phyloP scores from a whole-genome alignment of 768 basidiomycete genomes.

The Suillus fuscotomentosus region DNA sequence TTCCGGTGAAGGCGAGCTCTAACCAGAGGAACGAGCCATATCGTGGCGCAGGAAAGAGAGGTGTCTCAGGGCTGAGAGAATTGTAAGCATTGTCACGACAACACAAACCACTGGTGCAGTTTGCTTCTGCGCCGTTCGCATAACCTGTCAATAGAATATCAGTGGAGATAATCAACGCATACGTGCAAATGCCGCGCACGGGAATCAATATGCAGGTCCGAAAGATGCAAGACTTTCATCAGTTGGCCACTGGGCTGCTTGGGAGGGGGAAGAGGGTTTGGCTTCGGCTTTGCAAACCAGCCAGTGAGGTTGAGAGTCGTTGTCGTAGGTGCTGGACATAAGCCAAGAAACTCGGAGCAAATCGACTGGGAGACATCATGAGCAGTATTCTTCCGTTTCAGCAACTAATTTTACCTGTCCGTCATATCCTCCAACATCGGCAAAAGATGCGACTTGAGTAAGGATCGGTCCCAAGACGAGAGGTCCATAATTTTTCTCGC shows the following conservation, averaged over 20 bases:
- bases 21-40: conserved; percentile 66
- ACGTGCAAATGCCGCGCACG: conserved; percentile 36
- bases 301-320: conserved; percentile 58
- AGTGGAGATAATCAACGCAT: not conserved
- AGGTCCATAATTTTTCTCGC: conserved; percentile 46
- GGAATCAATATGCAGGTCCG: conserved; percentile 76
- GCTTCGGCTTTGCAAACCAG: conserved; percentile 81
- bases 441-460: conserved; percentile 71
- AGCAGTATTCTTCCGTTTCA: not conserved
- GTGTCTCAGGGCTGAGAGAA: conserved; percentile 44
- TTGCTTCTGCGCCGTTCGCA: conserved; percentile 67
- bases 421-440: conserved; percentile 70
- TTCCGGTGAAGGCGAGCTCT: not conserved
- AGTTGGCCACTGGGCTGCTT: conserved; percentile 62
- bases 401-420: conserved; percentile 51
- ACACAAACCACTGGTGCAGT: conserved; percentile 66
- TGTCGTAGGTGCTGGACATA: conserved; percentile 58
- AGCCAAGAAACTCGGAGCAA: conserved; percentile 56
- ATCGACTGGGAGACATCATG: conserved; percentile 39
- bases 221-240: conserved; percentile 74
- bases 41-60: conserved; percentile 61
- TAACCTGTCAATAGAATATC: conserved; percentile 44
- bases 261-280: conserved; percentile 56
- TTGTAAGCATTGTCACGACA: conserved; percentile 60
- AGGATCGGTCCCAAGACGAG: conserved; percentile 55